Percentiles rank a stretch among this genome's conserved stretches.
These are phyloP conservation scores for Pyrenophora seminiperda DNA, from an alignment of 2,329 filamentous ascomycete species.

Conservation along the genomic window DNA sequence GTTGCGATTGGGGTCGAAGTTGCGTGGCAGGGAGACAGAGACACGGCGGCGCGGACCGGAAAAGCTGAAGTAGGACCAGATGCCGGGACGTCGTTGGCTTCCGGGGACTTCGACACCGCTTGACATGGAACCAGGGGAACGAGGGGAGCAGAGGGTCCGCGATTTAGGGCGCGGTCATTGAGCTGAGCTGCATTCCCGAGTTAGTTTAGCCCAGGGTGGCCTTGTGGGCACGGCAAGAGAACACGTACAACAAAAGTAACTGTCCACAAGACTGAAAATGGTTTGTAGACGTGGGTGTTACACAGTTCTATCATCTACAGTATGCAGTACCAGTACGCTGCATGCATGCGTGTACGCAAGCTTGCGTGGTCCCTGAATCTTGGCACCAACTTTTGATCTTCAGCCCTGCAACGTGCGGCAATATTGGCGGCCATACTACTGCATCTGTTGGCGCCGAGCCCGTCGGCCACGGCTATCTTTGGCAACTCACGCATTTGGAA, in stretches of 20 bases:
- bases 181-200: constrained; percentile 19
- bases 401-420: constrained; percentile 2
- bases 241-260: constrained; percentile 18
- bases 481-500: neutral
- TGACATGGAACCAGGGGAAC: constrained; percentile 56
- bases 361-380: constrained; percentile 24
- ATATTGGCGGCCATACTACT: too few relatives aligned
- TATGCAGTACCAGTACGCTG: too few relatives aligned
- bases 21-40: constrained; percentile 58
- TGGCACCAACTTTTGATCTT: constrained; percentile 22
- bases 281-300: constrained; percentile 11
- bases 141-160: constrained; percentile 27
- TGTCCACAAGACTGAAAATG: constrained; percentile 5
- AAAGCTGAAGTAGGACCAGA: constrained; percentile 61
- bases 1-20: constrained; percentile 34
- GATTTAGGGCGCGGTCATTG: constrained; percentile 28
- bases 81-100: constrained; percentile 53
- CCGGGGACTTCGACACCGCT: constrained; percentile 56
- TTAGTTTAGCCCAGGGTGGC: constrained; percentile 20
- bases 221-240: constrained; percentile 2
- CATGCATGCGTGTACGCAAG: too few relatives aligned
- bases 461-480: constrained; percentile 10
- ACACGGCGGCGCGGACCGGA: constrained; percentile 56
- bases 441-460: constrained; percentile 13
- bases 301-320: constrained; percentile 12